phyloP scores from a whole-genome alignment of 768 basidiomycete genomes.

The Roridomyces roridus region DNA sequence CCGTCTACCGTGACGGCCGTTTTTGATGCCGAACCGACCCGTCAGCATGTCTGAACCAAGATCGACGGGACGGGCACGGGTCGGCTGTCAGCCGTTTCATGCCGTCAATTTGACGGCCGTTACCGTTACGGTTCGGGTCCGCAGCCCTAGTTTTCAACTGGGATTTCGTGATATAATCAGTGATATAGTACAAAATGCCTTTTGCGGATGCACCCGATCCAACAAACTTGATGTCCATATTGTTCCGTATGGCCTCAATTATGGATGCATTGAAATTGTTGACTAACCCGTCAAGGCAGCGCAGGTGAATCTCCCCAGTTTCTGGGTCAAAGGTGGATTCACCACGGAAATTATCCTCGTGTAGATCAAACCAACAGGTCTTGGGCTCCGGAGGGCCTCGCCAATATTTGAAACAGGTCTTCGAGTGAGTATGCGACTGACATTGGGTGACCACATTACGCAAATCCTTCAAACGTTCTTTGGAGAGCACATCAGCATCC shows the following conservation, averaged over 20 bases:
- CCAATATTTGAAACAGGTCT: slow-evolving; percentile 36
- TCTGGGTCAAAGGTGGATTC: slow-evolving; percentile 22
- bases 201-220: slow-evolving; percentile 35
- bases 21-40: no score
- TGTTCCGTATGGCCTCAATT: slow-evolving; percentile 24
- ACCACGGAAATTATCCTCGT: slow-evolving; percentile 19
- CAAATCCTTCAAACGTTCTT: not conserved
- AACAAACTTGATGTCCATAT: slow-evolving; percentile 38
- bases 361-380: slow-evolving; percentile 29
- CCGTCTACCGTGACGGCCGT: no score
- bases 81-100: no score
- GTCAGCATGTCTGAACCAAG: no score
- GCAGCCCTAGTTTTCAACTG: no score
- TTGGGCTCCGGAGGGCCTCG: slow-evolving; percentile 12
- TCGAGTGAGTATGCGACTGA: not conserved
- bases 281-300: slow-evolving; percentile 30
- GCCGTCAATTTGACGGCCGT: no score
- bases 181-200: slow-evolving; percentile 38
- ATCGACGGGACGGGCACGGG: no score
- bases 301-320: slow-evolving; percentile 28
- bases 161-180: slow-evolving; percentile 42
- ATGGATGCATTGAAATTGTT: slow-evolving; percentile 18
- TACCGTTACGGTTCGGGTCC: no score
- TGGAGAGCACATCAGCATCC: not conserved
- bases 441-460: not conserved